A percentile compares a stretch with the other conserved stretches of the same genome.
Conservation (phyloP, 1,139 yeast species). For the Nakaseomyces nivariensis region DNA sequence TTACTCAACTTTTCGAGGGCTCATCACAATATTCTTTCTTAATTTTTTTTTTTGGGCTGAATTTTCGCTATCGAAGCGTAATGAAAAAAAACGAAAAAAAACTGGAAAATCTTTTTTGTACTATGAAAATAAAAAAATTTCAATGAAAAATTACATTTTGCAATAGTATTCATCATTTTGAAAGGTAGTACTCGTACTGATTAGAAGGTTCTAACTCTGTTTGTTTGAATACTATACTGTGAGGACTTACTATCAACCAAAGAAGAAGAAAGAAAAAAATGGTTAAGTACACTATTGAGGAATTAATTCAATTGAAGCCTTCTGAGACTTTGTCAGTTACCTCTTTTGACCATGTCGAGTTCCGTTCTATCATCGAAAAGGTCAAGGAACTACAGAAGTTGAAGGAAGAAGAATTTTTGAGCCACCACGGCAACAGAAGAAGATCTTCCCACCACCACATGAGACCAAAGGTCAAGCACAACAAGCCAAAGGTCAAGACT, state of each 20-base stretch:
- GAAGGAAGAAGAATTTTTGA: slow-evolving; percentile 28
- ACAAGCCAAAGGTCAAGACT: slow-evolving; percentile 41
- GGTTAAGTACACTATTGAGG: slow-evolving; percentile 63
- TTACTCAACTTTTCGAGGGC: neutral
- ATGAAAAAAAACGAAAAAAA: neutral
- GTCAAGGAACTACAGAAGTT: slow-evolving; percentile 40
- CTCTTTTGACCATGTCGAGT: slow-evolving; percentile 53
- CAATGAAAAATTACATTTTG: too few species aligned
- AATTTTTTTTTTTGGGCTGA: too few species aligned
- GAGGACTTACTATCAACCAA: neutral
- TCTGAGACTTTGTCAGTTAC: slow-evolving; percentile 46
- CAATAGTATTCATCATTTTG: too few species aligned
- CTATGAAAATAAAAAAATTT: too few species aligned
- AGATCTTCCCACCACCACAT: slow-evolving; percentile 43
- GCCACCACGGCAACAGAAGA: slow-evolving; percentile 44
- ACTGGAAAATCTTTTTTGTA: neutral
- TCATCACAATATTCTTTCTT: neutral
- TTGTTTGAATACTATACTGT: too few species aligned
- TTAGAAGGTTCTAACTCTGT: too few species aligned
- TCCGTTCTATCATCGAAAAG: slow-evolving; percentile 55
- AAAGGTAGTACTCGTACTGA: neutral
- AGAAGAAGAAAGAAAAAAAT: slow-evolving; percentile 19
- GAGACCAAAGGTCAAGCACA: slow-evolving; percentile 48
- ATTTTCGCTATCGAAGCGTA: neutral
- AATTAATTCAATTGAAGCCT: slow-evolving; percentile 48